These are phyloP conservation scores for Populus ilicifolia DNA, from an alignment of 345 rosid species.

Conservation along the genomic window DNA sequence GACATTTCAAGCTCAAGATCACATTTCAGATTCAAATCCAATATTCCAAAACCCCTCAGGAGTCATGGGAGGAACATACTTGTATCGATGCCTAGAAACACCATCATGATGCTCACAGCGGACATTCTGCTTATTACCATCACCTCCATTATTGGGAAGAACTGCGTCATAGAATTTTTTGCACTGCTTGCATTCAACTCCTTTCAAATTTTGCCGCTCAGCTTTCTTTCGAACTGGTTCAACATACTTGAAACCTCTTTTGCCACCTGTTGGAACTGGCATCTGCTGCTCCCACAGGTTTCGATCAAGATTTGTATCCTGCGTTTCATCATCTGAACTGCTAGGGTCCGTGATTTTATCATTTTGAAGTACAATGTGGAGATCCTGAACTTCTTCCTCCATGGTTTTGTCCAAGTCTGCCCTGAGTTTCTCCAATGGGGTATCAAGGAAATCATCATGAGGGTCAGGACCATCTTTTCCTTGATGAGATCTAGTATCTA, in stretches of 20 bases:
- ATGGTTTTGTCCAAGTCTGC: conserved; percentile 38
- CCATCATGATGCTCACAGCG: conserved; percentile 93
- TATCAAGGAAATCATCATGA: conserved; percentile 87
- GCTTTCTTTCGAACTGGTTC: conserved; percentile 77
- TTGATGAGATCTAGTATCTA: conserved; percentile 65
- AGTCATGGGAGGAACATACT: conserved; percentile 72
- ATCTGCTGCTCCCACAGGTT: conserved; percentile 36
- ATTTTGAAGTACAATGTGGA: conserved; percentile 8
- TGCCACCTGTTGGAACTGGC: conserved; percentile 35
- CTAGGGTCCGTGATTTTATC: conserved; percentile 25
- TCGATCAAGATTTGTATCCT: conserved; percentile 50
- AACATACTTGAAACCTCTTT: conserved; percentile 59
- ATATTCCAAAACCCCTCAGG: conserved; percentile 98
- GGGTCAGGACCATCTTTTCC: conserved; percentile 55
- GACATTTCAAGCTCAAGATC: conserved; percentile 16
- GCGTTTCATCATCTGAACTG: conserved; percentile 67
- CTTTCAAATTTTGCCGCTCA: conserved; percentile 65
- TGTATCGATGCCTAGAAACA: conserved; percentile 90
- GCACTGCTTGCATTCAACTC: conserved; percentile 87
- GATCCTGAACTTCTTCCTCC: conserved; percentile 29
- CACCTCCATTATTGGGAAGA: conserved; percentile 48
- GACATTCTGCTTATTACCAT: conserved; percentile 28
- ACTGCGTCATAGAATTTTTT: conserved; percentile 92
- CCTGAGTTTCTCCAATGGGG: conserved; percentile 64
- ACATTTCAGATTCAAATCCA: conserved; percentile 92